These are phyloP conservation scores for Cruciata laevipes DNA, from an alignment of 257 asterid genomes.

Conservation along the genomic window DNA sequence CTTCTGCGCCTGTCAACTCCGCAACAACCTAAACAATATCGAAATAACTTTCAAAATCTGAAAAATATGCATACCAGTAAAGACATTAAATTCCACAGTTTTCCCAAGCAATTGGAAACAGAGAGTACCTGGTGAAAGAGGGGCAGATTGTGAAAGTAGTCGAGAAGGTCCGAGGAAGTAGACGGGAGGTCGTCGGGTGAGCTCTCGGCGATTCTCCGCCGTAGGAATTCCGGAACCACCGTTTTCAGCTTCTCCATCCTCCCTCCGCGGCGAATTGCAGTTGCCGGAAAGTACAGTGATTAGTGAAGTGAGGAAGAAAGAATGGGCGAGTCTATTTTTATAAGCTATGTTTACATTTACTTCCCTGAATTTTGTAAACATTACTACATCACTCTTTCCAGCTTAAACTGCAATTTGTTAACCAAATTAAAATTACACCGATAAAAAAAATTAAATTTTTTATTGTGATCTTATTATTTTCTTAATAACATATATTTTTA, in stretches of 20 bases:
- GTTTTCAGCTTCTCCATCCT: conserved; percentile 84
- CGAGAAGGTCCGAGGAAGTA: conserved; percentile 62
- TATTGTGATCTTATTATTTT: too few species aligned
- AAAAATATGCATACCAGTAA: neutral
- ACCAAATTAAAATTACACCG: too few species aligned
- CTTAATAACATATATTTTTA: too few species aligned
- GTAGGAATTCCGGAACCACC: conserved; percentile 48
- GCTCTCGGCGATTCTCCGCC: conserved; percentile 42
- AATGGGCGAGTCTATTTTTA: too few species aligned
- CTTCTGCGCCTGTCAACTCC: conserved; percentile 64
- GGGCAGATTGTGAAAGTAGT: conserved; percentile 47
- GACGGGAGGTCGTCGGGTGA: conserved; percentile 36
- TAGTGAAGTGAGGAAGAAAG: neutral
- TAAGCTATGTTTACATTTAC: too few species aligned
- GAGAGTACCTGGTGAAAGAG: conserved; percentile 60
- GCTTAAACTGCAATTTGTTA: too few species aligned
- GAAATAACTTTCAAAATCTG: neutral
- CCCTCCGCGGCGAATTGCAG: neutral
- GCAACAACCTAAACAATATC: conserved; percentile 45
- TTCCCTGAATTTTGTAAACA: too few species aligned
- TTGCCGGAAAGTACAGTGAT: neutral
- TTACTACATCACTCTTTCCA: too few species aligned
- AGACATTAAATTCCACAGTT: neutral
- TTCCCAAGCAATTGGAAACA: neutral
- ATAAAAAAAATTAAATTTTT: too few species aligned